phyloP scores from a whole-genome alignment of 2,329 filamentous ascomycete genomes.

The Ophiosphaerella narmari region DNA sequence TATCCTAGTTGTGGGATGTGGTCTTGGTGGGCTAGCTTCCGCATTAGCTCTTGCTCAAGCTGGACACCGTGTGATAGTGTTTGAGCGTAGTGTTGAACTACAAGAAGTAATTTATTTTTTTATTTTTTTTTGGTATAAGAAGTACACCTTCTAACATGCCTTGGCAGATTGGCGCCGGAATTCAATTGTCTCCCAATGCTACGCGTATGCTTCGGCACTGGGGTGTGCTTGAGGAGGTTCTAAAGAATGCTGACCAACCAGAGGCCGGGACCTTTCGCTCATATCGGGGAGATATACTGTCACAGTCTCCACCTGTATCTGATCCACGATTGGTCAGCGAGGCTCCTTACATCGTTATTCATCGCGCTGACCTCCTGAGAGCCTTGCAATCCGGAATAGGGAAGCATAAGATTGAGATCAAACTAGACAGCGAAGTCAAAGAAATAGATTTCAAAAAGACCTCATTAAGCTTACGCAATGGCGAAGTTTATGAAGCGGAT shows the following conservation, averaged over 20 bases:
- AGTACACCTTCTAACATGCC: not conserved
- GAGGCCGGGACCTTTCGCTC: not conserved
- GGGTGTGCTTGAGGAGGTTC: conserved; percentile 1
- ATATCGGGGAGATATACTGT: not conserved
- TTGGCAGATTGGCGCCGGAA: conserved; percentile 1
- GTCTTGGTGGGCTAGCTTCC: not conserved
- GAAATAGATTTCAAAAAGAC: conserved; percentile 1
- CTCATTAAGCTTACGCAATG: not conserved
- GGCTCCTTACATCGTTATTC: conserved; percentile 1
- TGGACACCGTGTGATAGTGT: conserved; percentile 1
- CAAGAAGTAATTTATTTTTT: conserved; percentile 1
- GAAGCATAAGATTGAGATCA: conserved; percentile 1
- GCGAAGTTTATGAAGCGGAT: not conserved
- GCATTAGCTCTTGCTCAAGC: conserved; percentile 2
- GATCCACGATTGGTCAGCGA: conserved; percentile 1
- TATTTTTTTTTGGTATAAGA: not conserved
- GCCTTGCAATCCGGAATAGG: not conserved
- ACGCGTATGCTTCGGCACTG: conserved; percentile 1
- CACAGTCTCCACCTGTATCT: not conserved
- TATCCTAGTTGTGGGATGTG: not conserved
- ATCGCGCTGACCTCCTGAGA: conserved; percentile 1
- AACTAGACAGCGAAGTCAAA: conserved; percentile 1
- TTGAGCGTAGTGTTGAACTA: conserved; percentile 1
- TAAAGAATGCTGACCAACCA: not conserved
- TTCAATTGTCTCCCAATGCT: not conserved